phyloP scores from a whole-genome alignment of 1,139 yeast species.

The Scheffersomyces insectosa region DNA sequence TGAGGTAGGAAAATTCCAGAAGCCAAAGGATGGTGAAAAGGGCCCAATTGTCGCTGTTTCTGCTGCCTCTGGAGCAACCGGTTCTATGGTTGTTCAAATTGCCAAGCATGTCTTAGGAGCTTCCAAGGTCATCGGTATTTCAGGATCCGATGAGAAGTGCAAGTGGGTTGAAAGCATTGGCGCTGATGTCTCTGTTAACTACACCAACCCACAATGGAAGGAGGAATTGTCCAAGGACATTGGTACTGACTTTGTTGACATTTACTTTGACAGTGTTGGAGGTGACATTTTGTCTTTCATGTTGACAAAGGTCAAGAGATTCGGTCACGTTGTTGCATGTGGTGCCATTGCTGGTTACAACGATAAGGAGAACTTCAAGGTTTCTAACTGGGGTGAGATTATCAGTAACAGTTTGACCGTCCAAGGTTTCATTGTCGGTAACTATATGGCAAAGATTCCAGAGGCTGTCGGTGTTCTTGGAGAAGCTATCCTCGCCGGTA shows the following conservation, averaged over 20 bases:
- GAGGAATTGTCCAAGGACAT: constrained; percentile 45
- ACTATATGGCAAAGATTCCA: constrained; percentile 31
- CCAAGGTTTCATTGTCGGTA: constrained; percentile 49
- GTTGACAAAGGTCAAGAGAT: constrained; percentile 18
- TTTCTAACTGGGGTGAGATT: constrained; percentile 43
- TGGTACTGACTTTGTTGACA: constrained; percentile 47
- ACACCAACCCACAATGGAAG: constrained; percentile 47
- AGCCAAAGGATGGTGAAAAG: constrained; percentile 25
- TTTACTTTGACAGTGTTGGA: constrained; percentile 27
- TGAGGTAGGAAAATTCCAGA: constrained; percentile 41
- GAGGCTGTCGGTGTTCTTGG: constrained; percentile 37
- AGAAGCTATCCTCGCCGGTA: constrained; percentile 40
- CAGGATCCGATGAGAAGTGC: constrained; percentile 61
- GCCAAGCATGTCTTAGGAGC: constrained; percentile 58
- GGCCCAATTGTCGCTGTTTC: constrained; percentile 48
- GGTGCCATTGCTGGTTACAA: constrained; percentile 34
- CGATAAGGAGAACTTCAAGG: constrained; percentile 30
- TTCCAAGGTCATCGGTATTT: constrained; percentile 59
- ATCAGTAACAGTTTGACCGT: constrained; percentile 49
- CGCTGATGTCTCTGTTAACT: constrained; percentile 55
- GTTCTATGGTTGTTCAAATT: constrained; percentile 60
- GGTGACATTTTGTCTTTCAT: constrained; percentile 21
- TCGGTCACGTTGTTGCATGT: constrained; percentile 28
- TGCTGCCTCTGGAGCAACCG: constrained; percentile 76
- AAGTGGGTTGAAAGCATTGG: constrained; percentile 57